Evolutionary conservation across 441 rosid genomes (phyloP).

Genomic region (Flueggea neowawraea): DNA sequence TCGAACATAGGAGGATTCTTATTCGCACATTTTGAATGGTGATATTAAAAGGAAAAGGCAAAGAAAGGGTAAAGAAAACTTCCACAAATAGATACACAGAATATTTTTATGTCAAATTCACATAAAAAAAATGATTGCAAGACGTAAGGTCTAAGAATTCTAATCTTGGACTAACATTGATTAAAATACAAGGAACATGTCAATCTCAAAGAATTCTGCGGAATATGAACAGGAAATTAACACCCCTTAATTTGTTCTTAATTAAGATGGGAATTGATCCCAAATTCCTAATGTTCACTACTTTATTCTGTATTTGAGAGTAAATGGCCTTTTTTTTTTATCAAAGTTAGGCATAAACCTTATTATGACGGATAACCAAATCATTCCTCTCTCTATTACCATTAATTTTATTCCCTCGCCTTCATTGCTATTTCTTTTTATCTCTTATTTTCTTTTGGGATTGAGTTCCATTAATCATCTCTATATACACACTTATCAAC

Average conservation of each 20-base stretch:
- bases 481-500: background rate
- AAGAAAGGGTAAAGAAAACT: too few species aligned
- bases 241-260: background rate
- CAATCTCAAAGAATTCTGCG: conserved; percentile 15
- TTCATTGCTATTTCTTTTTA: background rate
- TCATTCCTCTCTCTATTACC: conserved; percentile 19
- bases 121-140: too few species aligned
- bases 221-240: conserved; percentile 12
- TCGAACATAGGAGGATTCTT: too few species aligned
- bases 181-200: conserved; percentile 7
- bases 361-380: conserved; percentile 15
- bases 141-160: background rate
- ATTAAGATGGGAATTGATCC: conserved; percentile 25
- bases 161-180: conserved; percentile 2
- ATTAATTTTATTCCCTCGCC: conserved; percentile 22
- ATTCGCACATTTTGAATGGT: too few species aligned
- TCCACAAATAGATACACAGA: too few species aligned
- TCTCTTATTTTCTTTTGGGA: background rate
- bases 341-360: conserved; percentile 33
- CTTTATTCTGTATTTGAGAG: conserved; percentile 32
- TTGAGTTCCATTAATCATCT: background rate
- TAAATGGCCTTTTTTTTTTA: conserved; percentile 20
- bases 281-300: conserved; percentile 17
- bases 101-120: too few species aligned
- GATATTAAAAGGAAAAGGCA: too few species aligned